Evolutionary conservation across 306 rosid species (phyloP).

Genomic region (Castanospermum australe): DNA sequence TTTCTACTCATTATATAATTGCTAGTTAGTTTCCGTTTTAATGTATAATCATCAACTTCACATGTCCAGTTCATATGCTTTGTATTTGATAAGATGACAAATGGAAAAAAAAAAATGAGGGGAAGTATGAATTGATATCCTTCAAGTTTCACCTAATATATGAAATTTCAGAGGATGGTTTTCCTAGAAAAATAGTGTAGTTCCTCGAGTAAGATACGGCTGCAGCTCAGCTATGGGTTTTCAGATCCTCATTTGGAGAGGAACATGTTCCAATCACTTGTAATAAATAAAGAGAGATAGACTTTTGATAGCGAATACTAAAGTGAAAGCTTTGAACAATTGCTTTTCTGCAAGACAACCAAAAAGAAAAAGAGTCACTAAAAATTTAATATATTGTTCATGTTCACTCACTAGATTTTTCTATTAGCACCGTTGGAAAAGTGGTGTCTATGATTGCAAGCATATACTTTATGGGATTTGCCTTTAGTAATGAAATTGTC

Average conservation of each 20-base stretch:
- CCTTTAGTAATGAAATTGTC: neutral
- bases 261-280: conserved; percentile 4
- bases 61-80: neutral
- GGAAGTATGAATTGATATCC: neutral
- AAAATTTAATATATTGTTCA: neutral
- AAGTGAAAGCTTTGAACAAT: conserved; percentile 22
- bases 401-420: conserved; percentile 12
- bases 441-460: conserved; percentile 15
- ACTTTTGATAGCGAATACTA: conserved; percentile 16
- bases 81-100: neutral
- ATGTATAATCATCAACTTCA: neutral
- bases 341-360: conserved; percentile 23
- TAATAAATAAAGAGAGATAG: neutral
- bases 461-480: conserved; percentile 19
- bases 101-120: neutral
- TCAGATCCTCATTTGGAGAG: neutral
- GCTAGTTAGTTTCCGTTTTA: neutral
- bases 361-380: neutral
- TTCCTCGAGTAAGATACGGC: conserved; percentile 6
- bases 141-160: neutral
- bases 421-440: conserved; percentile 25
- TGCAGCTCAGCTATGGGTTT: neutral
- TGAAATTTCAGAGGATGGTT: neutral
- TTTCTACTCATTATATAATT: neutral
- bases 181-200: neutral